A percentile compares a stretch with the other conserved stretches of the same genome.
phyloP scores from a whole-genome alignment of 495 filamentous ascomycete species.

The Lasiosphaeris hirsuta region DNA sequence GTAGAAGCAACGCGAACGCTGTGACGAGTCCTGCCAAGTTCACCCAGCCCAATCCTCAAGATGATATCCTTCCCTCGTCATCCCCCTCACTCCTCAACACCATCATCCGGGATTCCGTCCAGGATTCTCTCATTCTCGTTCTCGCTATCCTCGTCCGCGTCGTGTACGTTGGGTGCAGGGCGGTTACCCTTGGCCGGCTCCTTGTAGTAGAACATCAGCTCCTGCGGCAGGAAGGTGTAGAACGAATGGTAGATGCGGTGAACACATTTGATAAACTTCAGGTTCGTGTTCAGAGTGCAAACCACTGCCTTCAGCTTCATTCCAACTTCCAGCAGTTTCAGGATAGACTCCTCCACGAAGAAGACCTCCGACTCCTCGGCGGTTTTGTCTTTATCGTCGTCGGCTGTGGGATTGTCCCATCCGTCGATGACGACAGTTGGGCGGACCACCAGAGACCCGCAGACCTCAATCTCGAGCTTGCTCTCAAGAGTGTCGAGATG shows the following conservation, averaged over 20 bases:
- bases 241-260: constrained; percentile 54
- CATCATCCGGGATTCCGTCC: background rate
- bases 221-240: constrained; percentile 66
- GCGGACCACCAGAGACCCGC: constrained; percentile 38
- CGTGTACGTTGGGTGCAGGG: constrained; percentile 32
- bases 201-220: constrained; percentile 66
- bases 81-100: background rate
- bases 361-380: constrained; percentile 4
- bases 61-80: background rate
- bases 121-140: constrained; percentile 2
- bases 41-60: background rate
- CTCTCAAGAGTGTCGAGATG: constrained; percentile 28
- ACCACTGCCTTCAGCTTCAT: constrained; percentile 72
- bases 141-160: constrained; percentile 23
- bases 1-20: too few species aligned
- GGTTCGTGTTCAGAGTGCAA: constrained; percentile 58
- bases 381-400: constrained; percentile 7
- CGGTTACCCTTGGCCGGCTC: constrained; percentile 44
- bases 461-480: constrained; percentile 27
- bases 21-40: too few species aligned
- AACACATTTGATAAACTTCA: constrained; percentile 58
- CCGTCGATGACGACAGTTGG: constrained; percentile 36
- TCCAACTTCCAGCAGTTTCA: constrained; percentile 62
- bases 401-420: constrained; percentile 28
- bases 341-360: constrained; percentile 43